These are phyloP conservation scores for Globisporangium middletonii DNA, from an alignment of 352 stramenopile genomes.

Conservation along the genomic window DNA sequence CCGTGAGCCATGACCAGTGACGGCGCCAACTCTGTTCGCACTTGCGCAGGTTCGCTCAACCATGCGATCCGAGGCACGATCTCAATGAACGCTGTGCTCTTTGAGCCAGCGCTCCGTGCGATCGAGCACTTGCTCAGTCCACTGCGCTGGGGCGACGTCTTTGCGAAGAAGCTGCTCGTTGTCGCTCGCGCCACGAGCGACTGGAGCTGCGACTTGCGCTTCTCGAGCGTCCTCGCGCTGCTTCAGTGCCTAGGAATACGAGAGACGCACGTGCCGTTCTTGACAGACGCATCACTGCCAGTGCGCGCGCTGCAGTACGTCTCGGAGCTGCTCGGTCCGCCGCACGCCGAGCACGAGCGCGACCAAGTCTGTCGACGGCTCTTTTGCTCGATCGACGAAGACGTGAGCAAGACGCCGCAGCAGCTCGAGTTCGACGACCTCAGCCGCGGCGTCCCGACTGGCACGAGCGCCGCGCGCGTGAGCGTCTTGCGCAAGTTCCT, in stretches of 20 bases:
- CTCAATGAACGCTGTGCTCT: conserved; percentile 20
- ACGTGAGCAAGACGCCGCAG: conserved; percentile 42
- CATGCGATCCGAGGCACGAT: conserved; percentile 25
- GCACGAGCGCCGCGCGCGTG: conserved; percentile 27
- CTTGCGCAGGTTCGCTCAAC: conserved; percentile 27
- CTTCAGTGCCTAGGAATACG: conserved; percentile 7
- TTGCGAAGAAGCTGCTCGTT: conserved; percentile 30
- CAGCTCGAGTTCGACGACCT: conserved; percentile 56
- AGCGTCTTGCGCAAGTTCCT: conserved; percentile 17
- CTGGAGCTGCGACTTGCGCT: conserved; percentile 32
- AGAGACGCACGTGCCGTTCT: conserved; percentile 1
- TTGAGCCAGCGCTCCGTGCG: conserved; percentile 20
- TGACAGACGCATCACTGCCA: conserved; percentile 24
- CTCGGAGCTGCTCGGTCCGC: conserved; percentile 24
- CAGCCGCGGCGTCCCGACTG: conserved; percentile 27
- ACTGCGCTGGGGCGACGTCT: conserved; percentile 26
- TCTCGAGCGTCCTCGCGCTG: conserved; percentile 18
- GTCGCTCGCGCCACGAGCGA: conserved; percentile 29
- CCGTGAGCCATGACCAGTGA: background rate
- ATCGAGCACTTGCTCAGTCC: conserved; percentile 23
- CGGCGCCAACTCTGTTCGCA: background rate
- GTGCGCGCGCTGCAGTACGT: conserved; percentile 21
- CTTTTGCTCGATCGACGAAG: conserved; percentile 51
- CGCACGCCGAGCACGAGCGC: conserved; percentile 37
- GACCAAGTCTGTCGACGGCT: conserved; percentile 41